Percentiles rank a stretch among this genome's conserved stretches.
phyloP scores from a whole-genome alignment of 1,284 basidiomycete species.

The Heterobasidion occidentale region DNA sequence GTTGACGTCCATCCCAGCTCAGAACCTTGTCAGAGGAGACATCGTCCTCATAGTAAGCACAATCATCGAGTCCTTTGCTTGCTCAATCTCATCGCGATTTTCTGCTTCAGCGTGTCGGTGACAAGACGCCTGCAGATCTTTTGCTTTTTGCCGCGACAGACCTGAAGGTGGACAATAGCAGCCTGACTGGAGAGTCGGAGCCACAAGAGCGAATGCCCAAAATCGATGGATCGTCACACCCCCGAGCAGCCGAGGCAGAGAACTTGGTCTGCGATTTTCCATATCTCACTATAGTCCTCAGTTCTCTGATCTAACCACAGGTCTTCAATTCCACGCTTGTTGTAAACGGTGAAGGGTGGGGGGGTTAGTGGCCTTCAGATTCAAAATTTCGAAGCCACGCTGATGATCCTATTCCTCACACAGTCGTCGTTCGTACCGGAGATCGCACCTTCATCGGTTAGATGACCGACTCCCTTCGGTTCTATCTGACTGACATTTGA shows the following conservation, averaged over 20 bases:
- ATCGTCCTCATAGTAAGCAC: slow-evolving; percentile 49
- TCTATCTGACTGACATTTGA: slow-evolving; percentile 1
- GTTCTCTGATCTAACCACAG: slow-evolving; percentile 19
- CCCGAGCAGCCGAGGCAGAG: slow-evolving; percentile 52
- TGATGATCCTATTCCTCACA: not conserved
- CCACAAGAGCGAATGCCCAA: slow-evolving; percentile 48
- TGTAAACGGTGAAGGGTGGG: slow-evolving; percentile 62
- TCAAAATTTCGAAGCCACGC: not conserved
- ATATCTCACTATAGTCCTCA: slow-evolving; percentile 2
- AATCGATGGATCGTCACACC: slow-evolving; percentile 32
- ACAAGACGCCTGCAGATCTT: slow-evolving; percentile 65
- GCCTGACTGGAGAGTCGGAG: slow-evolving; percentile 63
- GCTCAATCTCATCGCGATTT: not conserved
- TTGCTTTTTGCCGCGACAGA: slow-evolving; percentile 51
- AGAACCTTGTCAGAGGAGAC: slow-evolving; percentile 63
- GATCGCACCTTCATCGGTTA: slow-evolving; percentile 58
- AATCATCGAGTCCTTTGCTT: not conserved
- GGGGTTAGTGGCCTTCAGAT: slow-evolving; percentile 32
- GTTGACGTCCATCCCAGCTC: slow-evolving; percentile 49
- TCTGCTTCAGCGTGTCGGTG: slow-evolving; percentile 42
- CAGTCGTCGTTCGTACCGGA: slow-evolving; percentile 61
- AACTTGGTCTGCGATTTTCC: slow-evolving; percentile 39
- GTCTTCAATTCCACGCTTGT: slow-evolving; percentile 62
- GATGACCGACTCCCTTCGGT: slow-evolving; percentile 2
- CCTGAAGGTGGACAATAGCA: slow-evolving; percentile 64